A percentile compares a stretch with the other conserved stretches of the same genome.
Conservation (phyloP, 1,284 basidiomycete genomes). For the Neotropicomus parvogracilis region DNA sequence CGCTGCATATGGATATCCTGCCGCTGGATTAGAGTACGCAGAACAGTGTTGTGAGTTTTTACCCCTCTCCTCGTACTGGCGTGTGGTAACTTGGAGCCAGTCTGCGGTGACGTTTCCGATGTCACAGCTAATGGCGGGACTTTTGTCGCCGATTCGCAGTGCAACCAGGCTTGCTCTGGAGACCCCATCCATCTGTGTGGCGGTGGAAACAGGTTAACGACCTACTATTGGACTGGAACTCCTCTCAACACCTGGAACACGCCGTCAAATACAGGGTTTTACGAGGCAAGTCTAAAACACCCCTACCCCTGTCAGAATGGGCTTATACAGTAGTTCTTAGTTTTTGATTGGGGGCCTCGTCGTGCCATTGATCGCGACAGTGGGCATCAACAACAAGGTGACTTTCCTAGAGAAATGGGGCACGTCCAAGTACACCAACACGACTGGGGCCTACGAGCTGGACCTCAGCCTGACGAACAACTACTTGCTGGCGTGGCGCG, state of each 20-base stretch:
- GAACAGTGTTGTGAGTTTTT: constrained; percentile 52
- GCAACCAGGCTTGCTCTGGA: constrained; percentile 59
- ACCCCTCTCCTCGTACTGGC: no score
- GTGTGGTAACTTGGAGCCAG: constrained; percentile 33
- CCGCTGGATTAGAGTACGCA: constrained; percentile 56
- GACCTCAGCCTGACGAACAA: constrained; percentile 56
- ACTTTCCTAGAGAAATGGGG: constrained; percentile 68
- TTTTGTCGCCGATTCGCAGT: constrained; percentile 48
- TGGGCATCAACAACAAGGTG: constrained; percentile 76
- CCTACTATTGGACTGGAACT: constrained; percentile 60
- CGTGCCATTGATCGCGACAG: constrained; percentile 66
- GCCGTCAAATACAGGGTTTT: constrained; percentile 59
- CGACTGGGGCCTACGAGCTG: constrained; percentile 74
- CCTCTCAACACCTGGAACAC: constrained; percentile 57
- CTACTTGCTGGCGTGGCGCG: constrained; percentile 59
- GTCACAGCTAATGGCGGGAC: constrained; percentile 41
- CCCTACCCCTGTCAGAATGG: background rate
- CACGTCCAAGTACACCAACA: constrained; percentile 53
- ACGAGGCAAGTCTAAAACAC: constrained; percentile 48
- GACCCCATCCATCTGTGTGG: constrained; percentile 67
- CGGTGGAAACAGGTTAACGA: constrained; percentile 43
- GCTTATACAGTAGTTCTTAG: constrained; percentile 34
- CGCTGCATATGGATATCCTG: constrained; percentile 61
- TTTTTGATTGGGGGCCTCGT: constrained; percentile 62
- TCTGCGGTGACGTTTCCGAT: constrained; percentile 64